Base-by-base conservation (phyloP, 345 rosid species). In the Eutrema japonicum region DNA sequence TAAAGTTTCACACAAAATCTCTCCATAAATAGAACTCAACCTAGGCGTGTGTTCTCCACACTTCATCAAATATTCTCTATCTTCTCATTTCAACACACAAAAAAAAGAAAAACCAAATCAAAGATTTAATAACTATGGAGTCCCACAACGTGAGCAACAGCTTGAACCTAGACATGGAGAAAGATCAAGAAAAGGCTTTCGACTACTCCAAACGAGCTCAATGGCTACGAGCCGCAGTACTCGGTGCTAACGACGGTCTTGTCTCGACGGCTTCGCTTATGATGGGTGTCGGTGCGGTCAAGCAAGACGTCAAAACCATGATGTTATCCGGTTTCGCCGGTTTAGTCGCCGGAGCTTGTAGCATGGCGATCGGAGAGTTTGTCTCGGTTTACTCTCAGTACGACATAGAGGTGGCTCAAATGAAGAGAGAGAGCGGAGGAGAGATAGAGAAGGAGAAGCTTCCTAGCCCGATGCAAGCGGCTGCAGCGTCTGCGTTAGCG, bases 351-450 rank as follows among this genome's bases (percentile, higher is more conserved):
- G 98, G 98, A 1, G 98, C 98, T 11, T 90, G 93, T 56, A 93
- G 98, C 84, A 93, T 93, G 98, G 96, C 97, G 7, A 90, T 93
- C 4, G 98, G 98, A 10, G 98, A 93, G 81, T 90, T 87, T 29
- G 98, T 93, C 16, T 93, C 98, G 0, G 98, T 93, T 14, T 84
- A 90, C 61, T 87, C 98, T 9, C 98, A 93, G 58, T 62, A 88
- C 5, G 98, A 93, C 61, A 85, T 90, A 6, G 92, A 93, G 72
- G 38, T 90, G 64, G 93, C 96, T 53, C 98, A 93, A 10, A 77
- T 82, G 74, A 86, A 83, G 51, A 78, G 98, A 64, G 82, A 86
- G 26, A 76, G 61, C 6, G 64, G 45, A 36, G 79, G 61, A 5
- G 71, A 49, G 4, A 77, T 54, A 0, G 78, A 78, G 53, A 73